Evolutionary conservation across 805 yeast genomes (phyloP).

Genomic region (Clavispora vitiphila): DNA sequence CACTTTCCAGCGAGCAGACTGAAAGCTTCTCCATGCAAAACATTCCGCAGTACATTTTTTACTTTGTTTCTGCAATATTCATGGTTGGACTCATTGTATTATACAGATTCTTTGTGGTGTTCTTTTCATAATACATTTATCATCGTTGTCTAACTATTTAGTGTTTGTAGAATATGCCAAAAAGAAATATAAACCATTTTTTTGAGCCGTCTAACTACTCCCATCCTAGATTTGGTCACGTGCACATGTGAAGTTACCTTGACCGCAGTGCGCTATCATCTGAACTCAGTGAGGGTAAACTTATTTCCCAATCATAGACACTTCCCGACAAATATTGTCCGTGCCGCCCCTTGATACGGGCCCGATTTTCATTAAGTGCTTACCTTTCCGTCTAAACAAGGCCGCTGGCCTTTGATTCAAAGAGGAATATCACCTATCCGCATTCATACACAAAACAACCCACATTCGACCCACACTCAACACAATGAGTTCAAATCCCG

Average conservation of each 20-base stretch:
- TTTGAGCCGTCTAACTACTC: too few relatives aligned
- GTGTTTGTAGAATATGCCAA: too few relatives aligned
- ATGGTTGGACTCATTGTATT: conserved; percentile 22
- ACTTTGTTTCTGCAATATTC: conserved; percentile 19
- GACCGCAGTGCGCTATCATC: background rate
- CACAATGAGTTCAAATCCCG: conserved; percentile 5
- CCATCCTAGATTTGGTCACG: background rate
- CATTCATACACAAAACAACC: background rate
- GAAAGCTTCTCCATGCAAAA: conserved; percentile 17
- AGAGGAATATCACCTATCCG: background rate
- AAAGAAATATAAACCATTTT: too few relatives aligned
- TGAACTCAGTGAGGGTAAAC: background rate
- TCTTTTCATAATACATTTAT: conserved; percentile 4
- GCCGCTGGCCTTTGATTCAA: background rate
- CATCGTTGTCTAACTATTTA: too few relatives aligned
- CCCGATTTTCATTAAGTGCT: background rate
- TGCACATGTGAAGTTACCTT: background rate
- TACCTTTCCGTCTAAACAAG: background rate
- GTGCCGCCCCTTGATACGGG: background rate
- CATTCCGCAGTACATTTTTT: conserved; percentile 21
- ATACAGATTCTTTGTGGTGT: conserved; percentile 24
- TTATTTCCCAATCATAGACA: background rate
- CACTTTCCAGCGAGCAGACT: conserved; percentile 31
- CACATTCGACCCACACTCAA: background rate
- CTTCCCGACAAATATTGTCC: background rate